Evolutionary conservation across 495 filamentous ascomycete genomes (phyloP).

Genomic region (Hypomontagnella submonticulosa): DNA sequence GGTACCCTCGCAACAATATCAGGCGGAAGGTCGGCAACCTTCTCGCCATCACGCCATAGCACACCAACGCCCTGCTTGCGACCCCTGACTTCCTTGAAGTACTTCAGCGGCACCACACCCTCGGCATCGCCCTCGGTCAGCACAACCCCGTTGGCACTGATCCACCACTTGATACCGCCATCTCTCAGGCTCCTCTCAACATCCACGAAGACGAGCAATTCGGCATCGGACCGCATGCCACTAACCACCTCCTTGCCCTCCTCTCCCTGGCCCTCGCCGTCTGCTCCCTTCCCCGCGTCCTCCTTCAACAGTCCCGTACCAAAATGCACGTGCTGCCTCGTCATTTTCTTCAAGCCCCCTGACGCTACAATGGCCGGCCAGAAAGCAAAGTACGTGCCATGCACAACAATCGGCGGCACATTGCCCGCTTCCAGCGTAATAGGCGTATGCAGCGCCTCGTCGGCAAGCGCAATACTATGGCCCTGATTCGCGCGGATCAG

Average conservation of each 20-base stretch:
- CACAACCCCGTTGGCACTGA: constrained; percentile 85
- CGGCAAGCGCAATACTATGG: constrained; percentile 78
- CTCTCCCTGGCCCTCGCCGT: constrained; percentile 27
- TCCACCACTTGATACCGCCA: constrained; percentile 80
- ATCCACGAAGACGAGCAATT: constrained; percentile 84
- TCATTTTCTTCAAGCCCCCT: constrained; percentile 84
- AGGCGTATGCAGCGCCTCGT: constrained; percentile 72
- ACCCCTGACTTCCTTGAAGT: constrained; percentile 67
- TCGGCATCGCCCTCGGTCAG: constrained; percentile 62
- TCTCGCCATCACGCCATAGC: constrained; percentile 72
- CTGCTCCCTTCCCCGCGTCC: constrained; percentile 51
- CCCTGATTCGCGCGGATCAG: constrained; percentile 96
- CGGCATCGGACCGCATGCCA: constrained; percentile 84
- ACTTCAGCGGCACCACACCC: constrained; percentile 57
- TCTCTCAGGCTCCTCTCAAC: constrained; percentile 68
- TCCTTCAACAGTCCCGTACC: constrained; percentile 70
- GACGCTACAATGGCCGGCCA: constrained; percentile 77
- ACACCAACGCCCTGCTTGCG: constrained; percentile 67
- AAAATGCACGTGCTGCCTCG: constrained; percentile 87
- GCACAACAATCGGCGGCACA: constrained; percentile 75
- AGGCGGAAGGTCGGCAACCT: constrained; percentile 66
- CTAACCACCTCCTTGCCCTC: constrained; percentile 68
- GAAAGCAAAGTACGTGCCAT: constrained; percentile 84
- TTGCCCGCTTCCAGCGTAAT: constrained; percentile 63
- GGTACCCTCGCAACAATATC: constrained; percentile 56